Percentiles rank a stretch among this genome's conserved stretches.
Evolutionary conservation across 2,329 filamentous ascomycete species (phyloP).

Genomic region (Scytalidium sp.): DNA sequence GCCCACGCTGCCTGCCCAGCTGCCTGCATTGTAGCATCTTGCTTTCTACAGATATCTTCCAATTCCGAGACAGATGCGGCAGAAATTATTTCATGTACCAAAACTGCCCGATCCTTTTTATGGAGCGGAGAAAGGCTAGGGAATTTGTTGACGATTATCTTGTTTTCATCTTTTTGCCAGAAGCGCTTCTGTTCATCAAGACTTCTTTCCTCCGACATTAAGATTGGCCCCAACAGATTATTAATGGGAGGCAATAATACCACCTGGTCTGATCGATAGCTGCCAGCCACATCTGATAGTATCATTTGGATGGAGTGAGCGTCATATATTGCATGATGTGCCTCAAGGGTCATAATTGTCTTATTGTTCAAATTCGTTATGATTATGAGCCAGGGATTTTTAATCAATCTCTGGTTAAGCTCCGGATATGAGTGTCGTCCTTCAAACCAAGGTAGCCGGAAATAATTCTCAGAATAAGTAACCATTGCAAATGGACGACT

Average conservation of each 20-base stretch:
- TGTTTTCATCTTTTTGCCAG: constrained; percentile 57
- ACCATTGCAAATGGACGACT: constrained; percentile 73
- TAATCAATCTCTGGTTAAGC: constrained; percentile 4
- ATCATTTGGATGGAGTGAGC: constrained; percentile 69
- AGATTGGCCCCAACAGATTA: constrained; percentile 39
- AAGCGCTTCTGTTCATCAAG: constrained; percentile 44
- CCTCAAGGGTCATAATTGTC: constrained; percentile 20
- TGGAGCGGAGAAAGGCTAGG: constrained; percentile 69
- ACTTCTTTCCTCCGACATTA: constrained; percentile 31
- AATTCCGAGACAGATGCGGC: constrained; percentile 42
- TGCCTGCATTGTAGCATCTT: constrained; percentile 72
- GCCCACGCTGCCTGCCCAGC: constrained; percentile 77
- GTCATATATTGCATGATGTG: constrained; percentile 83
- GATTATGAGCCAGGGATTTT: constrained; percentile 24
- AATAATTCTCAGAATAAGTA: constrained; percentile 43
- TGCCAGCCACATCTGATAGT: constrained; percentile 52
- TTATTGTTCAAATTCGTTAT: constrained; percentile 6
- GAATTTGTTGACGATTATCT: constrained; percentile 64
- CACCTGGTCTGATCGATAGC: constrained; percentile 30
- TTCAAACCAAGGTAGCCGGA: constrained; percentile 37
- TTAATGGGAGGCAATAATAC: constrained; percentile 32
- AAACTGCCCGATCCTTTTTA: constrained; percentile 29
- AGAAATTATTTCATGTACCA: constrained; percentile 35
- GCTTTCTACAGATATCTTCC: constrained; percentile 50
- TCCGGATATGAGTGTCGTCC: constrained; percentile 1